These are phyloP conservation scores for Pelargonium nanum DNA, from an alignment of 345 rosid genomes.

Conservation along the genomic window DNA sequence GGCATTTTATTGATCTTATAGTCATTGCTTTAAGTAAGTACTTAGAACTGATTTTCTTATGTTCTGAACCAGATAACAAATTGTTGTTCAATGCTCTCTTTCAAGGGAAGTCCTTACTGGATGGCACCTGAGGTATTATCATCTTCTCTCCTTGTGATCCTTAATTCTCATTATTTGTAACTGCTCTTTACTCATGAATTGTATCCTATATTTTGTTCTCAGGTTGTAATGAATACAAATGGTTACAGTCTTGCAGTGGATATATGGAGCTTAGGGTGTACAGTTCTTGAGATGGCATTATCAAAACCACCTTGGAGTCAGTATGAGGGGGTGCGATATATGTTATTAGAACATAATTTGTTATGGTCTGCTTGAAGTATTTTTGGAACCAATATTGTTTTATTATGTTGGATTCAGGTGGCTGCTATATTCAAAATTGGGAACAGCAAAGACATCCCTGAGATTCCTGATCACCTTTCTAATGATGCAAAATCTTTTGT, in stretches of 20 bases:
- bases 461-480: constrained; percentile 85
- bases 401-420: constrained; percentile 46
- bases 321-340: constrained; percentile 78
- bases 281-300: constrained; percentile 96
- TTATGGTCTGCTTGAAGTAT: constrained; percentile 4
- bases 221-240: constrained; percentile 89
- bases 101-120: constrained; percentile 99
- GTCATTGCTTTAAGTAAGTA: background rate
- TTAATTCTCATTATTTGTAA: background rate
- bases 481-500: constrained; percentile 68
- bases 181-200: constrained; percentile 1
- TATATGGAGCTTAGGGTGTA: constrained; percentile 98
- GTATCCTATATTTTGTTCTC: constrained; percentile 11
- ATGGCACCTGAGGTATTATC: constrained; percentile 94
- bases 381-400: constrained; percentile 4
- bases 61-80: constrained; percentile 47
- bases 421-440: constrained; percentile 98
- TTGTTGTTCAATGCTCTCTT: constrained; percentile 80
- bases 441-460: constrained; percentile 88
- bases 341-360: constrained; percentile 5
- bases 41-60: constrained; percentile 3
- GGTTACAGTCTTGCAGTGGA: constrained; percentile 85
- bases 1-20: background rate
- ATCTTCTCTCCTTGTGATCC: constrained; percentile 1
- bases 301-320: constrained; percentile 93